These are phyloP conservation scores for Huntiella omanensis DNA, from an alignment of 2,329 filamentous ascomycete species.

Conservation along the genomic window DNA sequence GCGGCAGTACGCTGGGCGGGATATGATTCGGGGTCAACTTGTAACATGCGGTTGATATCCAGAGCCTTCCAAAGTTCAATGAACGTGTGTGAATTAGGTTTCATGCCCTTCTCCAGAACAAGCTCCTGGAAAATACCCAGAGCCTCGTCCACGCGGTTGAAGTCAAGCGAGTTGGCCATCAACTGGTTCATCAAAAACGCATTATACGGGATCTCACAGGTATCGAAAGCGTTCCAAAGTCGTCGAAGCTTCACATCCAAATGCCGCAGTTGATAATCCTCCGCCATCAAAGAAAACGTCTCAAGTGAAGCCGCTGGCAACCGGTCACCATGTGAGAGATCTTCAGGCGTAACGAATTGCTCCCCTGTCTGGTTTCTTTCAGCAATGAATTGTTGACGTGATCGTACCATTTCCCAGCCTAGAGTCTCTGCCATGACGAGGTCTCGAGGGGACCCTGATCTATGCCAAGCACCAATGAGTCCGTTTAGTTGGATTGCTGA, in stretches of 20 bases:
- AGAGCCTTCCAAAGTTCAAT: conserved; percentile 46
- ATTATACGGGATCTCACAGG: conserved; percentile 47
- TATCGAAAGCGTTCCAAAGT: conserved; percentile 42
- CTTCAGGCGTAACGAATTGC: not conserved
- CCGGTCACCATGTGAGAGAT: conserved; percentile 9
- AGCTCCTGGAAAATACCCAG: conserved; percentile 36
- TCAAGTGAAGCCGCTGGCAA: conserved; percentile 49
- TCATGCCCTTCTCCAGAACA: conserved; percentile 27
- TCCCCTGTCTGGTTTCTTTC: conserved; percentile 18
- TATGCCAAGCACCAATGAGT: conserved; percentile 60
- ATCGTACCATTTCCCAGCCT: conserved; percentile 59
- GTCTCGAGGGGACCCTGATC: conserved; percentile 35
- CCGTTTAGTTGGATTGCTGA: conserved; percentile 65
- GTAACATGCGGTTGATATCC: conserved; percentile 28
- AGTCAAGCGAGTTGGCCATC: conserved; percentile 45
- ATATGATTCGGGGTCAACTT: conserved; percentile 17
- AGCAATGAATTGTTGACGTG: conserved; percentile 45
- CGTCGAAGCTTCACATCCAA: conserved; percentile 37
- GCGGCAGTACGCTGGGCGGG: conserved; percentile 18
- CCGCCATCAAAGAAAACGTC: conserved; percentile 57
- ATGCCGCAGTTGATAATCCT: conserved; percentile 48
- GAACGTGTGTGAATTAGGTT: conserved; percentile 51
- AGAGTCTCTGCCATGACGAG: conserved; percentile 45
- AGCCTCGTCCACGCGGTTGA: conserved; percentile 34
- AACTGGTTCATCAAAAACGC: conserved; percentile 66